These are phyloP conservation scores for Mimosa pudica DNA, from an alignment of 306 rosid genomes.

Conservation along the genomic window DNA sequence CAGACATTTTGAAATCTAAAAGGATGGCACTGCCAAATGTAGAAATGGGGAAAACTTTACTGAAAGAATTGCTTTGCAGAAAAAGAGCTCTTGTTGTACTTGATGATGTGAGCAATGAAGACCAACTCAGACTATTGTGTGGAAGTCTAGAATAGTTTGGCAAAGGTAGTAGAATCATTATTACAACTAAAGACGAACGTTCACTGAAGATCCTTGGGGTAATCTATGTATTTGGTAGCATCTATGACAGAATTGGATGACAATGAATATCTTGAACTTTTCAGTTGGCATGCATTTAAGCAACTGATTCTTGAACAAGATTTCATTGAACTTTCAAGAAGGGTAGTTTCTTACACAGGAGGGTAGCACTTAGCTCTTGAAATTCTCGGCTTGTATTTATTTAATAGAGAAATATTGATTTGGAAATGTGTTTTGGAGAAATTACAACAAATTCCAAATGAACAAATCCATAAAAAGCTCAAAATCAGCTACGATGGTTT, in stretches of 20 bases:
- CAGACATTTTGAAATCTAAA: not conserved
- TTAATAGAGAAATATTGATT: not conserved
- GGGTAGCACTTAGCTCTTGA: not conserved
- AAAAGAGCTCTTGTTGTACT: not conserved
- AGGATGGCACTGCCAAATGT: not conserved
- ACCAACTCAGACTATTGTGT: not conserved
- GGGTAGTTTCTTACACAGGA: not conserved
- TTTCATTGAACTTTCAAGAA: not conserved
- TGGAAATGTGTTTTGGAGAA: not conserved
- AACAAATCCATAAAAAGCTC: not conserved
- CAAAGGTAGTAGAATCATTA: not conserved
- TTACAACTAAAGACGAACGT: not conserved
- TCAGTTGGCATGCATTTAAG: constrained; percentile 17
- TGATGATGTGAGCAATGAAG: not conserved
- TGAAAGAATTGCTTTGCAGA: not conserved
- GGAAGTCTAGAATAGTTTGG: constrained; percentile 4
- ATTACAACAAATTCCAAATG: not conserved
- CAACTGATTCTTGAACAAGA: not conserved
- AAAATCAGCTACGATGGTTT: constrained; percentile 12
- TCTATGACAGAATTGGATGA: constrained; percentile 1
- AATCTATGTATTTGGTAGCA: not conserved
- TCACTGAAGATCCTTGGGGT: not conserved
- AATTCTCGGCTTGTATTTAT: not conserved
- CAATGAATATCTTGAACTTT: not conserved
- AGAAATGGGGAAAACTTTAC: not conserved